phyloP scores from a whole-genome alignment of 1,139 yeast genomes.

The Kodamaea ohmeri region DNA sequence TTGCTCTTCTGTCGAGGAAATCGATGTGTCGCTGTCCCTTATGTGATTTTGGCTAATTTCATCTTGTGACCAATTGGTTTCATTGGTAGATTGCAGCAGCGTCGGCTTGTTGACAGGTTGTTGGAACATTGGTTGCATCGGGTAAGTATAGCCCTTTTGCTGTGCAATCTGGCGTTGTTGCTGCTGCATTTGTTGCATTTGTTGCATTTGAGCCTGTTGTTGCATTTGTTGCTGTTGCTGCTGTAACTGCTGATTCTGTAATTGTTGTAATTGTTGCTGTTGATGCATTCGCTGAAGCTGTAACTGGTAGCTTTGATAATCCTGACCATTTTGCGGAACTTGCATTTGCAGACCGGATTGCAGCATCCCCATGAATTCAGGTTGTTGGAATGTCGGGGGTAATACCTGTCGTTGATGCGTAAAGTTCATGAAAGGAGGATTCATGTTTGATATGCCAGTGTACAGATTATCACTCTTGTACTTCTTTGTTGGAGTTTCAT shows the following conservation, averaged over 20 bases:
- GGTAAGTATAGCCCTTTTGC: slow-evolving; percentile 15
- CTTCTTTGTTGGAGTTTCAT: slow-evolving; percentile 40
- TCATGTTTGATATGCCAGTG: slow-evolving; percentile 7
- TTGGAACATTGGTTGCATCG: slow-evolving; percentile 20
- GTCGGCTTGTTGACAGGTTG: slow-evolving; percentile 19
- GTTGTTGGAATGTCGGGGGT: slow-evolving; percentile 28
- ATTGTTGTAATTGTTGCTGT: slow-evolving; percentile 19
- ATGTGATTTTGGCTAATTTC: slow-evolving; percentile 21
- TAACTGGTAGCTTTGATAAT: slow-evolving; percentile 24
- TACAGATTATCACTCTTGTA: slow-evolving; percentile 22
- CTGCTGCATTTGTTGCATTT: slow-evolving; percentile 17
- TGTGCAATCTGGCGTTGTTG: slow-evolving; percentile 18
- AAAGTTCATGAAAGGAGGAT: slow-evolving; percentile 14
- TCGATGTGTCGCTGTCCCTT: slow-evolving; percentile 46
- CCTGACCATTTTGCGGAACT: slow-evolving; percentile 19
- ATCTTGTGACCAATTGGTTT: slow-evolving; percentile 48
- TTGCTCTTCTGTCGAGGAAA: slow-evolving; percentile 37
- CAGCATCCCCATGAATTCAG: slow-evolving; percentile 24
- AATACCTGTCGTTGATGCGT: slow-evolving; percentile 15
- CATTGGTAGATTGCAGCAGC: slow-evolving; percentile 46
- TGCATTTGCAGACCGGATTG: slow-evolving; percentile 1
- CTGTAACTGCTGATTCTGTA: slow-evolving; percentile 16
- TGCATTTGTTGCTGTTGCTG: slow-evolving; percentile 14
- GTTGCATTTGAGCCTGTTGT: slow-evolving; percentile 16
- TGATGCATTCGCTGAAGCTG: slow-evolving; percentile 25